Evolutionary conservation across 2,329 filamentous ascomycete genomes (phyloP), one percentile per base, ranked within the genome.

Genomic region (Diaporthe sp.): DNA sequence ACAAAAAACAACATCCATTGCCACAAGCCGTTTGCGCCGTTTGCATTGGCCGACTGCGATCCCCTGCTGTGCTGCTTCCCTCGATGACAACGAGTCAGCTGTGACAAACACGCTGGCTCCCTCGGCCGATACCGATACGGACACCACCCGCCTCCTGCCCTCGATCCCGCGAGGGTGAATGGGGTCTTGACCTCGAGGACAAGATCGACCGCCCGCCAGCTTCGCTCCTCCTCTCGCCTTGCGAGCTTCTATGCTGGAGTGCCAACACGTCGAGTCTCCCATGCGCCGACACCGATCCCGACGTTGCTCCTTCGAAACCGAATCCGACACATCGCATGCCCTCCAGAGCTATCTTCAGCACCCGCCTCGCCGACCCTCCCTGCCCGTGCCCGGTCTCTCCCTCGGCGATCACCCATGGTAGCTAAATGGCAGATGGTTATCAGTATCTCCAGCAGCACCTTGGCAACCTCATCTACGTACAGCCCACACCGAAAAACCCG

Each of bases 371-470:
- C 55, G 37, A 53, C 44, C 49, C 6, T 61, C 25, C 39, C 67
- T 57, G 57, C 65, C 65, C 49, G 65, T 55, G 51, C 31, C 63
- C 65, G 55, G 37, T 25, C 71, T 67, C 55, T 44, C 60, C 55
- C 61, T 57, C 57, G 68, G 51, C 65, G 71, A 74, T 76, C 75
- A 71, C 84, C 83, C 77, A 81, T 81, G 80, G 79, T 80, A 83
- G 80, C 89, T 92, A 90, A 88, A 92, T 93, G 91, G 91, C 92
- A 87, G 90, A 93, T 91, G 90, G 89, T 90, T 90, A 90, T 86
- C 88, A 88, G 85, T 92, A 91, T 87, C 85, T 87, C 85, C 88
- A 90, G 86, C 89, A 90, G 87, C 82, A 83, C 80, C 87, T 88
- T 85, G 87, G 88, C 85, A 90, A 89, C 83, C 88, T 89, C 83